Percentiles rank a stretch among this genome's conserved stretches.
Conservation (phyloP, 2,329 filamentous ascomycete species). For the Xylaria sp. region DNA sequence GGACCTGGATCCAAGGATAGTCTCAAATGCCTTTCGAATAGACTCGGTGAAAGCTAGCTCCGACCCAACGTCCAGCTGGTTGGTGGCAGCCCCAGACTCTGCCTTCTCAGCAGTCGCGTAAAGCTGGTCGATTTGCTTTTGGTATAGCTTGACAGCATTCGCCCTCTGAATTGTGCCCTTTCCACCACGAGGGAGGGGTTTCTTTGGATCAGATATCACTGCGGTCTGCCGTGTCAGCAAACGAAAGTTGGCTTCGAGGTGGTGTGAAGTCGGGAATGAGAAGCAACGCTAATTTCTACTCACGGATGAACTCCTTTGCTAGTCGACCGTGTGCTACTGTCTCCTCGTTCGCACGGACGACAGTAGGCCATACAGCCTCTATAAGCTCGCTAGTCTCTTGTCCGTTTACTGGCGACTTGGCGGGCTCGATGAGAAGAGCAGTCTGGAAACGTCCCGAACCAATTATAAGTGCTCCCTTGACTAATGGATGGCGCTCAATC, state of each 20-base stretch:
- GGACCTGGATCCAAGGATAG: not conserved
- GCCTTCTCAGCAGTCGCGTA: constrained; percentile 44
- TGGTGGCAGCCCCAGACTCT: no score
- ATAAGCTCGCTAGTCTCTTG: not conserved
- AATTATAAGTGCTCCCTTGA: constrained; percentile 51
- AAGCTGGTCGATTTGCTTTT: constrained; percentile 53
- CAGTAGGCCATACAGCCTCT: not conserved
- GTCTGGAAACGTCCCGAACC: constrained; percentile 55
- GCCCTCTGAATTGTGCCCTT: constrained; percentile 44
- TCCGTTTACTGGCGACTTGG: not conserved
- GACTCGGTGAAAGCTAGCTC: constrained; percentile 42
- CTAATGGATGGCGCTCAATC: constrained; percentile 45
- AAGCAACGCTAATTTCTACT: no score
- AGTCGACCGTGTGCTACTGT: not conserved
- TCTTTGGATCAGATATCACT: constrained; percentile 25
- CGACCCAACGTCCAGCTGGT: constrained; percentile 18
- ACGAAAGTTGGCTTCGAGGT: no score
- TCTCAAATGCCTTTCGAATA: constrained; percentile 33
- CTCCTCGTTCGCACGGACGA: not conserved
- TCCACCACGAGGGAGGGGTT: constrained; percentile 54
- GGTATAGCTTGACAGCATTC: constrained; percentile 51
- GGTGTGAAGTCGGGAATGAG: no score
- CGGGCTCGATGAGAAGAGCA: constrained; percentile 58
- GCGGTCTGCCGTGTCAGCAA: not conserved
- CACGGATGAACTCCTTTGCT: not conserved